phyloP scores from a whole-genome alignment of 148 eudicot genomes.

The Chenopodium album region DNA sequence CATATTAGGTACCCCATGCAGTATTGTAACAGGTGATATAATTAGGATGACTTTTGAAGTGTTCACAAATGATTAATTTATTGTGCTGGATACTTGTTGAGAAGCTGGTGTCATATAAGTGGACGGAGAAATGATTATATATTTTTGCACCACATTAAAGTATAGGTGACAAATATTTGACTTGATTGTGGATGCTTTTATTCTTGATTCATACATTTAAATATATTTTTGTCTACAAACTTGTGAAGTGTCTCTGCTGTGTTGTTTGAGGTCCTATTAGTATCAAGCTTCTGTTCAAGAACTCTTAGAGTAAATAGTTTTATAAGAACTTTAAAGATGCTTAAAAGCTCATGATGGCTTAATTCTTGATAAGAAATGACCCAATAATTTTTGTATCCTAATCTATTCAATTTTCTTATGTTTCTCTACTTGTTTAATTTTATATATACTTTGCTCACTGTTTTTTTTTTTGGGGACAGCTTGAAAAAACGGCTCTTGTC shows the following conservation, averaged over 20 bases:
- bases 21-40: background rate
- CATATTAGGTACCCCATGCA: no score
- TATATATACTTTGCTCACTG: background rate
- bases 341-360: background rate
- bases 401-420: background rate
- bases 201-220: background rate
- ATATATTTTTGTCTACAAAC: background rate
- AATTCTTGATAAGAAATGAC: background rate
- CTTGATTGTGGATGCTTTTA: background rate
- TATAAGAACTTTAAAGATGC: background rate
- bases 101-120: background rate
- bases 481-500: slow-evolving; percentile 65
- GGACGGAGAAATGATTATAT: background rate
- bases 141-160: background rate
- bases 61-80: background rate
- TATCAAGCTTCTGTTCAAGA: background rate
- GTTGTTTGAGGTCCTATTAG: background rate
- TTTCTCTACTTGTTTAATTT: background rate
- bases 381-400: background rate
- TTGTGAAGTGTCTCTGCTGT: background rate
- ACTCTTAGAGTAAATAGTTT: background rate
- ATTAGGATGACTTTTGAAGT: background rate
- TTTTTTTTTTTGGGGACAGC: slow-evolving; percentile 41
- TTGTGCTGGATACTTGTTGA: background rate
- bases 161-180: background rate